Base-by-base conservation (phyloP, 768 basidiomycete species). In the Scleroderma bovista region DNA sequence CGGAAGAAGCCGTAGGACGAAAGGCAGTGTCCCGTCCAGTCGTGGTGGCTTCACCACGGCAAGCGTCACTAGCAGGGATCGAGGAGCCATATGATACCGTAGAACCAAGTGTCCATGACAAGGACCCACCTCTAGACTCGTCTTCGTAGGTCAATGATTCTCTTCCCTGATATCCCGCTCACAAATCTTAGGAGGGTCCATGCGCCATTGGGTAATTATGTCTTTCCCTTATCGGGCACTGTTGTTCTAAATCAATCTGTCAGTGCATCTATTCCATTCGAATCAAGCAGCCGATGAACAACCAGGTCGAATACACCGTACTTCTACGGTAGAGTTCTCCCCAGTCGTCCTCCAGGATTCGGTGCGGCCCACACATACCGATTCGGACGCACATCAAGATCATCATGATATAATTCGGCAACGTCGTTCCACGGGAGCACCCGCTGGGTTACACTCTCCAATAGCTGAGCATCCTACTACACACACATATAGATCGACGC, bases 251-350 rank as follows among this genome's bases (percentile, higher is more conserved):
- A 15, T 36, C 6, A 24, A 5, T 29, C 26, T 29, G 5, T 29
- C 9, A 29, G 26, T 9, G 9, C 26, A 29, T 29, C 5, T 16
- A 6, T 34, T 29, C 29, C 52, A 50, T 32, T 32, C 17, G 29
- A 32, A 26, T 45, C 52, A 22, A 42, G 60, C 44, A 3, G 33
- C 15, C 13, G 40, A 49, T 45, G 19, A 45, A 24, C 31, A 49
- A n/a, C 40, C 32, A 22, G 23, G 38, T 15, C 58, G 43, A 64
- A 65, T 64, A 59, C 73, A 57, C 42, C 71, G 73, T 9, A 75
- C 74, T 9, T 70, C 74, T 32, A 80, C 77, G 0, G 62, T 80
- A 38, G 80, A 82, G 54, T 81, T 82, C 57, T 76, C 76, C 6
- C 67, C 70, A n/a, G 60, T 71, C 15, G 58, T 50, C 38, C 64